Evolutionary conservation across 73 alveolate species (phyloP), one percentile per base, ranked within the genome.

Genomic region (Stentor roeselii): DNA sequence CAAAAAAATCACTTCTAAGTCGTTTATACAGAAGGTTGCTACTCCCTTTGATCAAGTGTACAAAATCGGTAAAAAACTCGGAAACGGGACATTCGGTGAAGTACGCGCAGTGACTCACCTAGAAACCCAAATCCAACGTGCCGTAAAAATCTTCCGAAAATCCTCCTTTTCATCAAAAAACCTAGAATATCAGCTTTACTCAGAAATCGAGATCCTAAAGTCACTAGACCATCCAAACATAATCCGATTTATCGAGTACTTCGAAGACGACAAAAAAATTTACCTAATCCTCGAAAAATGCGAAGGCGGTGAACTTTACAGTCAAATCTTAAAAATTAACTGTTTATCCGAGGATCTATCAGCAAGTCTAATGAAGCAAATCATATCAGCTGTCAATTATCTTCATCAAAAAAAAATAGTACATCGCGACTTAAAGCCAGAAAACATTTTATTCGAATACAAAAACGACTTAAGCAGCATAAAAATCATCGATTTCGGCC

Each of bases 361-460:
- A n/a, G n/a, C n/a, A n/a, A n/a, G n/a, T 76, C 83, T 94, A 38
- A 92, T 90, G 93, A 90, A 83, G 36, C 92, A 92, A 83, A 86
- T 94, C 3, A 85, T 92, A 2, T 59, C 88, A 3, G 96, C 95
- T 0, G 88, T 92, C 36, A 80, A 89, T 83, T 92, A 94, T 83
- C 88, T 94, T 75, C 98, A 94, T 80, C 83, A 82, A 35, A 88
- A 86, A 86, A 89, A 87, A 58, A 84, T 92, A 6, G 90, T 94
- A 3, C 98, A 94, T 85, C 39, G 98, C 83, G 98, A 94, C 82
- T 61, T 94, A 59, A 94, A 94, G 37, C 97, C 97, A 31, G 96
- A 90, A 38, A 94, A 94, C 78, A 87, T 93, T 59, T 77, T 93
- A 59, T 90, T 93, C 40, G 92, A 84, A 59, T 86, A 84, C 67